Conservation (phyloP, 768 basidiomycete species). For the Rhodocollybia butyracea region DNA sequence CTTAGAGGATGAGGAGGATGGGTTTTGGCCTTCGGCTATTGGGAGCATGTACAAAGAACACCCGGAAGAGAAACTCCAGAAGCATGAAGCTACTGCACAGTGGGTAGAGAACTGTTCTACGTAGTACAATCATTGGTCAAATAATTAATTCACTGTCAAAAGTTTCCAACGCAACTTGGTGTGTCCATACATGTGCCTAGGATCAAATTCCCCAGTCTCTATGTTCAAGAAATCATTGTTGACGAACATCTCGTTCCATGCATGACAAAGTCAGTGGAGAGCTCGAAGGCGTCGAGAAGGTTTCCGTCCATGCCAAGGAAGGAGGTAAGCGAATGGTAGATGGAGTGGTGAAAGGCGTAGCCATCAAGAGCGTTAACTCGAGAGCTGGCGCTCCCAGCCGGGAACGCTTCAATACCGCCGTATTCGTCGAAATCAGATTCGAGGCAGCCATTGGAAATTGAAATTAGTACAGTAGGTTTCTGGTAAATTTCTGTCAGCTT, state of each 20-base stretch:
- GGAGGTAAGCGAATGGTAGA: conserved; percentile 80
- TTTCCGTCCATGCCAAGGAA: conserved; percentile 98
- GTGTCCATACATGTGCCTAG: conserved; percentile 89
- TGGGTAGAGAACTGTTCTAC: no score
- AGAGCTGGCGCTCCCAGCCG: conserved; percentile 8
- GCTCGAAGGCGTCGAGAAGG: conserved; percentile 84
- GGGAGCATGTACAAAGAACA: no score
- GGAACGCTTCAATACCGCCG: conserved; percentile 93
- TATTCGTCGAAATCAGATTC: conserved; percentile 93
- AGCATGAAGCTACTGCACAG: no score
- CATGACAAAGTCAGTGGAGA: conserved; percentile 80
- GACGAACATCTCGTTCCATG: conserved; percentile 92
- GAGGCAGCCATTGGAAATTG: conserved; percentile 67
- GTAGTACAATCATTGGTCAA: no score
- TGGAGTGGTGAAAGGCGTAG: conserved; percentile 92
- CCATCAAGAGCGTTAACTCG: conserved; percentile 59
- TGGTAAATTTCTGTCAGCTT: no score
- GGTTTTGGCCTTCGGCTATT: no score
- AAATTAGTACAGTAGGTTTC: no score
- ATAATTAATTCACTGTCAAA: no score
- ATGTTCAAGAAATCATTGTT: conserved; percentile 85
- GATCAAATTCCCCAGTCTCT: conserved; percentile 62
- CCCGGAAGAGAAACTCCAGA: no score
- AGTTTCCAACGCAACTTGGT: no score
- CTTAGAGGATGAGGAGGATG: no score